Conservation (phyloP, 2,329 filamentous ascomycete genomes). For the Colletotrichum chrysophilum region DNA sequence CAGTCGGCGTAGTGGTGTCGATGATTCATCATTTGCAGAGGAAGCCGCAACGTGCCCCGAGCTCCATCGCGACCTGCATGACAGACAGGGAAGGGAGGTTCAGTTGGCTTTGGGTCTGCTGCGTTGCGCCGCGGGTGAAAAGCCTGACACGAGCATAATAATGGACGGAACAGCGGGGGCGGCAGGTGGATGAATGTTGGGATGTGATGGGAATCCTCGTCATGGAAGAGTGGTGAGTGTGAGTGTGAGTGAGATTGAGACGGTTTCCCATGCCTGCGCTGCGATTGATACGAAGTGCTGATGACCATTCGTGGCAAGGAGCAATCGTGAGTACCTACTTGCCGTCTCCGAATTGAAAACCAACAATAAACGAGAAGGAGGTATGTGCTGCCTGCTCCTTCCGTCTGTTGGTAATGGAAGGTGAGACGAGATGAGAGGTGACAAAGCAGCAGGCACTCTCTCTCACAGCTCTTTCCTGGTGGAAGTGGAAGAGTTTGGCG, state of each 20-base stretch:
- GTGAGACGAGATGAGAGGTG: background rate
- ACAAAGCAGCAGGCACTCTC: background rate
- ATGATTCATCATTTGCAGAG: constrained; percentile 15
- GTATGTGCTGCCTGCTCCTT: background rate
- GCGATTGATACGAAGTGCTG: background rate
- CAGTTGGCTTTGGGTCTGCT: background rate
- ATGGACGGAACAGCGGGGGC: background rate
- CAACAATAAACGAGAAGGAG: background rate
- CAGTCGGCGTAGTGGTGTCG: background rate
- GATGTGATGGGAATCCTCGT: background rate
- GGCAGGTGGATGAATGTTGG: background rate
- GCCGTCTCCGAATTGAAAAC: background rate
- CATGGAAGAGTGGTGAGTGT: background rate
- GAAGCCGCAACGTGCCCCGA: background rate
- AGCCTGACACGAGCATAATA: background rate
- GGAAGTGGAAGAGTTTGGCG: background rate
- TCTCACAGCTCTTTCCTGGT: background rate
- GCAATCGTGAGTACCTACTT: background rate
- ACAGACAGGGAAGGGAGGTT: constrained; percentile 1
- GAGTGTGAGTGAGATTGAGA: background rate
- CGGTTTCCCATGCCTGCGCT: background rate
- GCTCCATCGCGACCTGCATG: constrained; percentile 10
- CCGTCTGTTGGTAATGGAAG: background rate
- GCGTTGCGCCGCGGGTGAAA: background rate
- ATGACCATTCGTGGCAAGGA: background rate